A percentile compares a stretch with the other conserved stretches of the same genome.
These are phyloP conservation scores for Umbelopsis ramanniana DNA, from an alignment of 192 early-diverging fungal genomes.

Conservation along the genomic window DNA sequence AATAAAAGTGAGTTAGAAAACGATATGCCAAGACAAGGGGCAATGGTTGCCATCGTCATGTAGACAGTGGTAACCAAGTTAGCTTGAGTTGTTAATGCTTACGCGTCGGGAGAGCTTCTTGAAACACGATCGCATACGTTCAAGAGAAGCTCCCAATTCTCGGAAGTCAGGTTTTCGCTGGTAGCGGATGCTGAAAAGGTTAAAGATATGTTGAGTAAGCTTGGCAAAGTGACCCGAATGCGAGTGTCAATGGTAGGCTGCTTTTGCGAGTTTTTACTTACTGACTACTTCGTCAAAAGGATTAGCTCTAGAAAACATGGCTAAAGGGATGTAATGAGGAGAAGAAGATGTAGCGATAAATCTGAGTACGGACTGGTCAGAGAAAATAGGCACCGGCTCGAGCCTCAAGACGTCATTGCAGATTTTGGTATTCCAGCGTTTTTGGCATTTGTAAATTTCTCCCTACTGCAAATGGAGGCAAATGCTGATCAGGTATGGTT, in stretches of 20 bases:
- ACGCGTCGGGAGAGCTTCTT: constrained; percentile 52
- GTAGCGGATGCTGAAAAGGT: constrained; percentile 76
- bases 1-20: not conserved
- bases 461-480: not conserved
- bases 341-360: not conserved
- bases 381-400: not conserved
- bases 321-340: not conserved
- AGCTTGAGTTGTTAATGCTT: not conserved
- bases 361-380: too few species aligned
- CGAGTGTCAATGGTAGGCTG: not conserved
- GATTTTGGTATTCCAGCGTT: not conserved
- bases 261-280: constrained; percentile 32
- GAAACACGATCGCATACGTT: constrained; percentile 73
- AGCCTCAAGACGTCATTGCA: constrained; percentile 8
- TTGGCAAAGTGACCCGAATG: not conserved
- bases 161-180: constrained; percentile 87
- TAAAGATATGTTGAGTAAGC: not conserved
- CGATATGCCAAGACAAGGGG: not conserved
- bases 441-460: not conserved
- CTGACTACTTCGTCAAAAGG: constrained; percentile 59
- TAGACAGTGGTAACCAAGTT: too few species aligned
- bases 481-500: constrained; percentile 23
- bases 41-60: not conserved
- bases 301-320: constrained; percentile 57
- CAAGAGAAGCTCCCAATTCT: constrained; percentile 91